Evolutionary conservation across 1,284 basidiomycete genomes (phyloP), one percentile per base, ranked within the genome.

Genomic region (Salmacisia buchloeana): DNA sequence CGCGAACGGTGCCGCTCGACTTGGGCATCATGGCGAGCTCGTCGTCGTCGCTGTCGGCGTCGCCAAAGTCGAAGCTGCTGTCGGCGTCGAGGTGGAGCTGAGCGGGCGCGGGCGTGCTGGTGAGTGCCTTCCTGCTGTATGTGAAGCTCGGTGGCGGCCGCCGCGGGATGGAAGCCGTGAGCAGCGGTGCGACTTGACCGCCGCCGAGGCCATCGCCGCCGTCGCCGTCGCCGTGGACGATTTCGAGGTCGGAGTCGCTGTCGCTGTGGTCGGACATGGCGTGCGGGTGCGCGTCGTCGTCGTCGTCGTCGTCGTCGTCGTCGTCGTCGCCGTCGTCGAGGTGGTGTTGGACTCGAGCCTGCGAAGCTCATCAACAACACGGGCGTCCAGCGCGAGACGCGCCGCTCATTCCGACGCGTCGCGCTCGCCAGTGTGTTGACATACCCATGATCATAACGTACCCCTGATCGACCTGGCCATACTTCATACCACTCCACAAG

Each of bases 1-100:
- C 49, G 29, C 49, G 49, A 10, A 54, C 49, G 34, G 49, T 54
- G 49, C 49, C 49, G 21, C 49, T 54, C 25, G 49, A 54, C 29
- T 29, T 29, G 2, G 49, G 49, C 9, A 31, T 18, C 15, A n/a
- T n/a, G n/a, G 31, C 49, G 15, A 31, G 31, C 2, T 31, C 27
- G 4, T 54, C 49, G 18, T 54, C 49, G 12, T 54, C 49, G 13
- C 34, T 31, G 12, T 54, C 49, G 10, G 15, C 29, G 39, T n/a
- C n/a, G n/a, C n/a, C n/a, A n/a, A n/a, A n/a, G n/a, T n/a, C n/a
- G n/a, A n/a, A n/a, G n/a, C n/a, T n/a, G n/a, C n/a, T n/a, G n/a
- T n/a, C n/a, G 39, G 39, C 15, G 18, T 43, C 18, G 6, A 18
- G 15, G 15, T 18, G 18, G 39, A 6, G 18, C 23, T 21, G 5